Evolutionary conservation across 1,284 basidiomycete genomes (phyloP).

Genomic region (Microstroma glucosiphilum): DNA sequence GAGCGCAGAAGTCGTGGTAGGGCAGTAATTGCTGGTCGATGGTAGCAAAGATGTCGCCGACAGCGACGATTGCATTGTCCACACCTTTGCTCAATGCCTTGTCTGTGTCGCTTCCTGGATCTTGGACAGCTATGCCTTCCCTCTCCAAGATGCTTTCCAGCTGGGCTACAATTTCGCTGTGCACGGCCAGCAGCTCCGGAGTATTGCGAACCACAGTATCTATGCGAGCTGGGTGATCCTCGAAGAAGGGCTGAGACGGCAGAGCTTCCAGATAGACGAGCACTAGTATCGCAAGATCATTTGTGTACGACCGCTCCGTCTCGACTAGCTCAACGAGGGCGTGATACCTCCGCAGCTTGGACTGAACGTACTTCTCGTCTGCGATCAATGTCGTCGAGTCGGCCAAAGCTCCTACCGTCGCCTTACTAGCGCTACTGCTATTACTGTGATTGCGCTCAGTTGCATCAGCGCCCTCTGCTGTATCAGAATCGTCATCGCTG

Average conservation of each 20-base stretch:
- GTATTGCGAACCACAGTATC: slow-evolving; percentile 41
- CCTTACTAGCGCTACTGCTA: no score
- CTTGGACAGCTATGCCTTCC: slow-evolving; percentile 17
- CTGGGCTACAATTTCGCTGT: slow-evolving; percentile 32
- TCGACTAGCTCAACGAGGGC: slow-evolving; percentile 46
- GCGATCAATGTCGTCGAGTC: neutral
- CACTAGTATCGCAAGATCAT: slow-evolving; percentile 42
- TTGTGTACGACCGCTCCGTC: slow-evolving; percentile 45
- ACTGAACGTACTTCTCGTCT: slow-evolving; percentile 2
- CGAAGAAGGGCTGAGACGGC: slow-evolving; percentile 41
- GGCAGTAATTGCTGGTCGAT: slow-evolving; percentile 26
- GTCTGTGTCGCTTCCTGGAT: slow-evolving; percentile 3
- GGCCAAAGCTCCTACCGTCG: neutral
- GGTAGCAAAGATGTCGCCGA: slow-evolving; percentile 3
- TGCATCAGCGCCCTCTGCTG: neutral
- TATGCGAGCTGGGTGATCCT: slow-evolving; percentile 30
- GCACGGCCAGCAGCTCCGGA: slow-evolving; percentile 33
- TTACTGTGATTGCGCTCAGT: no score
- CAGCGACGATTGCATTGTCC: slow-evolving; percentile 6
- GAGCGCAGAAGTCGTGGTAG: slow-evolving; percentile 45
- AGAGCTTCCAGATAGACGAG: slow-evolving; percentile 45
- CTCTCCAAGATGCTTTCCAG: slow-evolving; percentile 31
- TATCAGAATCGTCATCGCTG: neutral
- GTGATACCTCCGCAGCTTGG: slow-evolving; percentile 29
- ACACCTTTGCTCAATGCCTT: slow-evolving; percentile 12